phyloP scores from a whole-genome alignment of 75 land plant genomes.

The Cryptomeria japonica region DNA sequence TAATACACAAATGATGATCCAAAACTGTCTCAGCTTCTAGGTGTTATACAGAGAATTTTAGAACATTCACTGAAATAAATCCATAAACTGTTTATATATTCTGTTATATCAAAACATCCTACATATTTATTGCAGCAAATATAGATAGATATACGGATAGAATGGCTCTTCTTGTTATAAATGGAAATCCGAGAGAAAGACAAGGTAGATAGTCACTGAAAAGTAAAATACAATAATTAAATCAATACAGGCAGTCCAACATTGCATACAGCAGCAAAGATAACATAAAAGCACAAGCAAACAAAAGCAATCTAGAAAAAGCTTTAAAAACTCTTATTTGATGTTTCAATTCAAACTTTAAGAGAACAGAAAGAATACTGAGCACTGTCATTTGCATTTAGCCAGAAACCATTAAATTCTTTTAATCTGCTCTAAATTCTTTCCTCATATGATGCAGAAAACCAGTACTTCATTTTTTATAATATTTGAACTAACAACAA shows the following conservation, averaged over 20 bases:
- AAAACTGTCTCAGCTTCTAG: neutral
- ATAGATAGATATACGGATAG: neutral
- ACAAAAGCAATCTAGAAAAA: neutral
- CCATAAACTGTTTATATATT: neutral
- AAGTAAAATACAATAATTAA: neutral
- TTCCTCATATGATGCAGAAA: neutral
- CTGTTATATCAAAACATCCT: neutral
- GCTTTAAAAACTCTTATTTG: neutral
- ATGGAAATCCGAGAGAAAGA: neutral
- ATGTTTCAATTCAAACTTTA: neutral
- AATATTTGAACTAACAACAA: neutral
- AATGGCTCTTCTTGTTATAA: neutral
- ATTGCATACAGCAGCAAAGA: neutral
- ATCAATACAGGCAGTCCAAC: neutral
- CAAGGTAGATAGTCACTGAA: neutral
- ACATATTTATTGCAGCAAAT: neutral
- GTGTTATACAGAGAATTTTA: neutral
- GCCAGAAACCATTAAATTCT: neutral
- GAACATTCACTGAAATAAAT: neutral
- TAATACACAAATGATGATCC: neutral
- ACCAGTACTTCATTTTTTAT: neutral
- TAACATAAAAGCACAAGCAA: neutral
- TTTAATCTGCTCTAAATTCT: neutral
- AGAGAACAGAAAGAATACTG: neutral
- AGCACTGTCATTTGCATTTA: neutral